Evolutionary conservation across 257 asterid genomes (phyloP).

Genomic region (Craterostigma plantagineum): DNA sequence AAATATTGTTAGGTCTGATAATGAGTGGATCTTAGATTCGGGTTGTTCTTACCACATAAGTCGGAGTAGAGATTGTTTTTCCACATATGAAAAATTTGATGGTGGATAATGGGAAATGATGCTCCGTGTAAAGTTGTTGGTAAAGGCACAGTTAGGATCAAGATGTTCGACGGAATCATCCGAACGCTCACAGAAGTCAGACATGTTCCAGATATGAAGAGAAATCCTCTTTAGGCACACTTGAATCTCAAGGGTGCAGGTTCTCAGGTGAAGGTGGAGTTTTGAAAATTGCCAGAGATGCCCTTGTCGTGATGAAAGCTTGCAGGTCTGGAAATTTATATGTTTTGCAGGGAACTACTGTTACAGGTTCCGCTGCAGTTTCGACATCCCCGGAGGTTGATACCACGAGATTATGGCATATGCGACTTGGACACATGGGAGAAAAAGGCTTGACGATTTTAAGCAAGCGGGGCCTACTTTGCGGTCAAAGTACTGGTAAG

Average conservation of each 20-base stretch:
- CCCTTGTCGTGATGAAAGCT: constrained; percentile 1
- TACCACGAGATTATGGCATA: not conserved
- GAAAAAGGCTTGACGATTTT: not conserved
- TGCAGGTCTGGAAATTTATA: not conserved
- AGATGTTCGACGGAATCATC: not conserved
- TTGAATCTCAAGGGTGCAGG: not conserved
- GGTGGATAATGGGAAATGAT: not conserved
- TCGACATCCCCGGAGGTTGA: not conserved
- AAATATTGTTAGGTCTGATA: not conserved
- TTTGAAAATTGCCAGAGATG: not conserved
- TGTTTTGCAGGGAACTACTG: not conserved
- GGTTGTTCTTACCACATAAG: not conserved
- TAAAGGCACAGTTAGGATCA: not conserved
- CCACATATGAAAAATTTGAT: not conserved
- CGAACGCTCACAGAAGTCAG: not conserved
- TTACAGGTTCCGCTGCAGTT: not conserved
- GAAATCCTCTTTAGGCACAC: not conserved
- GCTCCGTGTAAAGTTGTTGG: not conserved
- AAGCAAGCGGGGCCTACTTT: not conserved
- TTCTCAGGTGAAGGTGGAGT: not conserved
- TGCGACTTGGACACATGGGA: not conserved
- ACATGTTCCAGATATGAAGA: not conserved
- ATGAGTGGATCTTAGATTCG: not conserved
- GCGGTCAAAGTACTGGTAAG: not conserved
- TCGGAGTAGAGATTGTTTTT: not conserved